Percentiles rank a stretch among this genome's conserved stretches.
phyloP scores from a whole-genome alignment of 495 filamentous ascomycete genomes.

The Hypoxylon lienhwacheense region DNA sequence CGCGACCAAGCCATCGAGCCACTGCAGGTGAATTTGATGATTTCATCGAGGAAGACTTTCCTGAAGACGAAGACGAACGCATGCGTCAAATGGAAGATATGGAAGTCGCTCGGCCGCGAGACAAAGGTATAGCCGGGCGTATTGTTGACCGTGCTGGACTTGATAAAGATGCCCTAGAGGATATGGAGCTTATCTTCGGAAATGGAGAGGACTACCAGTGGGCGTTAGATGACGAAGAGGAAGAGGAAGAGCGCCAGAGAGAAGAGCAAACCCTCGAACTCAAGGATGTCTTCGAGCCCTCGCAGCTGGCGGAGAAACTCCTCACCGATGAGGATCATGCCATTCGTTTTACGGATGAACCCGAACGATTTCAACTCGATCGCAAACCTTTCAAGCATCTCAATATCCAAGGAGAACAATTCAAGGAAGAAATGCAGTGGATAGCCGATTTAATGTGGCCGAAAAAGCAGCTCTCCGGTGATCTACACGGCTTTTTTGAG shows the following conservation, averaged over 20 bases:
- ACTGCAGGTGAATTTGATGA: constrained; percentile 86
- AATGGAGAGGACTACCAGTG: constrained; percentile 94
- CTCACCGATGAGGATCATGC: constrained; percentile 92
- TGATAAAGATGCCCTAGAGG: constrained; percentile 87
- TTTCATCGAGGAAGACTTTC: constrained; percentile 95
- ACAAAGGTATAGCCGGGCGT: constrained; percentile 63
- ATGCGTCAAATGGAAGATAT: constrained; percentile 79
- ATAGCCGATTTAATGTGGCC: constrained; percentile 86
- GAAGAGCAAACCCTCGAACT: constrained; percentile 75
- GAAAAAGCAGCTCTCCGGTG: constrained; percentile 69
- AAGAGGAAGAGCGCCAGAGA: constrained; percentile 69
- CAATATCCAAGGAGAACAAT: constrained; percentile 73
- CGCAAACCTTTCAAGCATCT: constrained; percentile 83
- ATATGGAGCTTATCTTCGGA: constrained; percentile 94
- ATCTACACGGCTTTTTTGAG: constrained; percentile 79
- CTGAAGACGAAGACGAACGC: constrained; percentile 80
- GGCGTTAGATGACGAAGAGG: constrained; percentile 83
- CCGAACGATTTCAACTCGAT: constrained; percentile 90
- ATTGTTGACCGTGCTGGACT: constrained; percentile 72
- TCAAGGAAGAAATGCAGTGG: constrained; percentile 87
- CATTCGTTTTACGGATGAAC: constrained; percentile 83
- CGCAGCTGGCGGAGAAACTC: constrained; percentile 87
- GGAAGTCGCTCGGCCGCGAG: constrained; percentile 75
- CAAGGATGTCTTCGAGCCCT: constrained; percentile 97
- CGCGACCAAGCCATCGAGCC: constrained; percentile 53